A percentile compares a stretch with the other conserved stretches of the same genome.
phyloP scores from a whole-genome alignment of 805 yeast genomes.

The Candida ponderosae region DNA sequence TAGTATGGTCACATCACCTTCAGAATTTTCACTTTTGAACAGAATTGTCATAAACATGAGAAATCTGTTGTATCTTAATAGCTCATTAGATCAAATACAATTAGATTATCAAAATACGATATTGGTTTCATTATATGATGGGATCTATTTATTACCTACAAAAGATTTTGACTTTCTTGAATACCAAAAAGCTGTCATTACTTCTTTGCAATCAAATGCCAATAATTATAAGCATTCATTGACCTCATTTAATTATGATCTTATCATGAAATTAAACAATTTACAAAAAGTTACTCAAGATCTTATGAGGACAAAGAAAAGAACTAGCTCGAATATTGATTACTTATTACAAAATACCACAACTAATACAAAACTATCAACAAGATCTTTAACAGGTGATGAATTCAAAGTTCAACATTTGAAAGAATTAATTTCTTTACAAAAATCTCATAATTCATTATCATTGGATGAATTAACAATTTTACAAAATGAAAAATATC shows the following conservation, averaged over 20 bases:
- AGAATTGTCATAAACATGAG: constrained; percentile 22
- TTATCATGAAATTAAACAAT: constrained; percentile 33
- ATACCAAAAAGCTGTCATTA: constrained; percentile 5
- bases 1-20: constrained; percentile 2
- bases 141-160: constrained; percentile 15
- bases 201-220: neutral
- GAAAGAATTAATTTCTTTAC: constrained; percentile 1
- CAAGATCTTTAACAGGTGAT: neutral
- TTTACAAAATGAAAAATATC: neutral
- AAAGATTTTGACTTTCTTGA: constrained; percentile 3
- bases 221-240: no score
- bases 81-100: constrained; percentile 14
- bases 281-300: constrained; percentile 29
- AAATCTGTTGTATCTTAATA: constrained; percentile 24
- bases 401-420: constrained; percentile 4
- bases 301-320: constrained; percentile 13
- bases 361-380: no score
- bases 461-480: no score
- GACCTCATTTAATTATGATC: constrained; percentile 28
- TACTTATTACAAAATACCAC: constrained; percentile 1
- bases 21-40: constrained; percentile 18
- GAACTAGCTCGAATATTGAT: constrained; percentile 8
- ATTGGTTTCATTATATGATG: constrained; percentile 24
- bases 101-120: constrained; percentile 12
- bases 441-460: no score